phyloP scores from a whole-genome alignment of 805 yeast genomes.

The Lachancea quebecensis region DNA sequence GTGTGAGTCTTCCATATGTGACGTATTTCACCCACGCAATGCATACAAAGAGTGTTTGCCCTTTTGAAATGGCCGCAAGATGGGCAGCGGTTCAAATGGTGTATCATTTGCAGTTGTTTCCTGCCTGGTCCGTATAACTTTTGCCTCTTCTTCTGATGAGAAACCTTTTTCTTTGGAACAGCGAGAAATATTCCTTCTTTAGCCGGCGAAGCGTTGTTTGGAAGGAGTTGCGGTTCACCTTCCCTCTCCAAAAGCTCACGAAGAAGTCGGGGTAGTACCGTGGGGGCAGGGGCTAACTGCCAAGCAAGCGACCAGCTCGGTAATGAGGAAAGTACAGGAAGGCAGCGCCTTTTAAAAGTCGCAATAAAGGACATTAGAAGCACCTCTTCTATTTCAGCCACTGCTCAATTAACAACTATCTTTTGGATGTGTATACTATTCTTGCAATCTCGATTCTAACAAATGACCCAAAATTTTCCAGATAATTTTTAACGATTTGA shows the following conservation, averaged over 20 bases:
- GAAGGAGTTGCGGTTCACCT: constrained; percentile 62
- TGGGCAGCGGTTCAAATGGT: constrained; percentile 83
- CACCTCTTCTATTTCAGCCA: not conserved
- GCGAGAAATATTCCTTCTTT: constrained; percentile 77
- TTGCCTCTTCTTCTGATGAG: constrained; percentile 79
- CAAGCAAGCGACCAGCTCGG: constrained; percentile 5
- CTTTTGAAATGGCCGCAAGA: constrained; percentile 91
- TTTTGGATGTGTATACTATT: too few relatives aligned
- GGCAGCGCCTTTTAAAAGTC: not conserved
- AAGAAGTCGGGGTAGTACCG: constrained; percentile 31
- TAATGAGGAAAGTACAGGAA: constrained; percentile 9
- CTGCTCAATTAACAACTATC: not conserved
- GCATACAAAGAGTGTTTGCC: constrained; percentile 86
- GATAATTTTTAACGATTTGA: not conserved
- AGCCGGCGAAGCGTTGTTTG: constrained; percentile 48
- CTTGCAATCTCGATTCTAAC: too few relatives aligned
- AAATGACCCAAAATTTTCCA: not conserved
- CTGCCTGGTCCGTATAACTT: constrained; percentile 76
- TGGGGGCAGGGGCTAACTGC: constrained; percentile 9
- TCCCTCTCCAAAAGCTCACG: constrained; percentile 35
- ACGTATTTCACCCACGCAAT: constrained; percentile 79
- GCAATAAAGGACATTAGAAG: constrained; percentile 1
- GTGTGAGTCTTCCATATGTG: constrained; percentile 53
- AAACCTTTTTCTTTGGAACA: constrained; percentile 89
- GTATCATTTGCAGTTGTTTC: constrained; percentile 69